These are phyloP conservation scores for Sicyos edulis DNA, from an alignment of 306 rosid genomes.

Conservation along the genomic window DNA sequence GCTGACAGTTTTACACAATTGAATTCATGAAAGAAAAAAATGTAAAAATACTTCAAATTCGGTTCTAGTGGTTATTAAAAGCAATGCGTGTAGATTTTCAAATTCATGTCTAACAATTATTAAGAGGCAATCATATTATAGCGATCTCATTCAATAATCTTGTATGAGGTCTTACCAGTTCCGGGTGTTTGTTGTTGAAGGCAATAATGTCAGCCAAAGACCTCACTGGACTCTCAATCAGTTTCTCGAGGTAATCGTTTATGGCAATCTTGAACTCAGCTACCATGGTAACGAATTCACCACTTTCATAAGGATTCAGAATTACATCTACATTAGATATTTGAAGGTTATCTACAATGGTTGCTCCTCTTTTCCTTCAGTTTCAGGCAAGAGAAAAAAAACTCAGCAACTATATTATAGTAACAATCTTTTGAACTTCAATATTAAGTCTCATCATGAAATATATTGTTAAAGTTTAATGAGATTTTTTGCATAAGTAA, in stretches of 20 bases:
- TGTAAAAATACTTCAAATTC: too few relatives aligned
- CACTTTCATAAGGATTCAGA: constrained; percentile 28
- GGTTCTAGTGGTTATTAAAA: too few relatives aligned
- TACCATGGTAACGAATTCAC: constrained; percentile 26
- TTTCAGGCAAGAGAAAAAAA: not conserved
- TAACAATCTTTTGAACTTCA: too few relatives aligned
- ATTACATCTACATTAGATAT: constrained; percentile 34
- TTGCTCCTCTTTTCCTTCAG: constrained; percentile 57
- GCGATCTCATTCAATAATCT: not conserved
- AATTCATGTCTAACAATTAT: too few relatives aligned
- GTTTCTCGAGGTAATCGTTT: constrained; percentile 38
- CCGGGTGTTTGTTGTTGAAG: constrained; percentile 43
- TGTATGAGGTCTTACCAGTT: not conserved
- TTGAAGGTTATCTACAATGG: constrained; percentile 51
- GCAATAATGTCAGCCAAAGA: constrained; percentile 47
- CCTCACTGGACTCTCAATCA: constrained; percentile 43
- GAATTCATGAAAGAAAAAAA: too few relatives aligned
- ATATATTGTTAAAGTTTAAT: too few relatives aligned
- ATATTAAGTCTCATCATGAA: too few relatives aligned
- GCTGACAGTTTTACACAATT: too few relatives aligned
- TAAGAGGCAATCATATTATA: not conserved
- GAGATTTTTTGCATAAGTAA: too few relatives aligned
- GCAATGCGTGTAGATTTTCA: too few relatives aligned
- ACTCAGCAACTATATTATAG: not conserved
- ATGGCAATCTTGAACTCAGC: constrained; percentile 47